Conservation (phyloP, 1,139 yeast genomes). For the Yamadazyma siamensis region DNA sequence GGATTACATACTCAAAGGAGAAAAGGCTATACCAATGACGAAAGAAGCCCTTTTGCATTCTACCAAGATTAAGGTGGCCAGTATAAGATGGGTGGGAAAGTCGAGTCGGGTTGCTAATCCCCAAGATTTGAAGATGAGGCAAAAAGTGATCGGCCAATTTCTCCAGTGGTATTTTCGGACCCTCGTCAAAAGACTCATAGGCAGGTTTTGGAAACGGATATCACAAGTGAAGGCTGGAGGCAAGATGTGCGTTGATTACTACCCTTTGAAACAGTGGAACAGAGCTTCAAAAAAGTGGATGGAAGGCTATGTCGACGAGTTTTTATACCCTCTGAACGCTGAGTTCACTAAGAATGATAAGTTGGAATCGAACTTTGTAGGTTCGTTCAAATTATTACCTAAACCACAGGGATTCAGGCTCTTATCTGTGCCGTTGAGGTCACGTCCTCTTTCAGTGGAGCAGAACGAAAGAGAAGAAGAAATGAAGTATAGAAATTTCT, state of each 20-base stretch:
- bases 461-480: constrained; percentile 10
- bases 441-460: constrained; percentile 13
- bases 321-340: constrained; percentile 18
- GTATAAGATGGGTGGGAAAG: constrained; percentile 48
- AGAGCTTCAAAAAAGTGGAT: constrained; percentile 40
- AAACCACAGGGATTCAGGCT: constrained; percentile 49
- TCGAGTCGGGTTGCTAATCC: constrained; percentile 23
- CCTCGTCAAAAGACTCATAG: constrained; percentile 47
- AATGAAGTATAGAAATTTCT: constrained; percentile 15
- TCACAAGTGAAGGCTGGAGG: constrained; percentile 43
- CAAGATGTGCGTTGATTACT: constrained; percentile 33
- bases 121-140: constrained; percentile 34
- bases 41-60: constrained; percentile 24
- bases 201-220: constrained; percentile 58
- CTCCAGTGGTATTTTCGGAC: constrained; percentile 56
- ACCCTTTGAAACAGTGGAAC: constrained; percentile 61
- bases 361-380: constrained; percentile 22
- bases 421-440: constrained; percentile 53
- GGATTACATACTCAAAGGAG: constrained; percentile 33
- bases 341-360: constrained; percentile 7
- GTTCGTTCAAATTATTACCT: constrained; percentile 49
- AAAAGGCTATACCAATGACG: constrained; percentile 25
- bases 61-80: constrained; percentile 34
- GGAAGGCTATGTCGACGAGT: constrained; percentile 30
- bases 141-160: constrained; percentile 34